Conservation (phyloP, 1,139 yeast species). For the Candida sanyaensis region DNA sequence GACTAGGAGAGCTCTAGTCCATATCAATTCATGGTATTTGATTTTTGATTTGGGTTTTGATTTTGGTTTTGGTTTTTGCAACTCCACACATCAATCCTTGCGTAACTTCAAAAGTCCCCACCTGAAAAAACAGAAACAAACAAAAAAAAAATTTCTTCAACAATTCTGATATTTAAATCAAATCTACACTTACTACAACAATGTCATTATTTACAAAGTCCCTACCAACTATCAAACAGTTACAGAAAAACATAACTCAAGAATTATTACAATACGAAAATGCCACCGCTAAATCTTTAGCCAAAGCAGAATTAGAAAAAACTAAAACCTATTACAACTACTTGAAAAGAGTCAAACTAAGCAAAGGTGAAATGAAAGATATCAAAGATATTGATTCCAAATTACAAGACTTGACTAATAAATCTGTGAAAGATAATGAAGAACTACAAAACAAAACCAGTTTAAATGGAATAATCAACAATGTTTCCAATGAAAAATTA, state of each 20-base stretch:
- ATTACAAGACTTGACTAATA: conserved; percentile 11
- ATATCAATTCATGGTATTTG: too few relatives aligned
- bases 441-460: conserved; percentile 9
- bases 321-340: conserved; percentile 10
- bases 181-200: not conserved
- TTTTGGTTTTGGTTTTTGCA: not conserved
- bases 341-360: conserved; percentile 24
- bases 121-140: too few relatives aligned
- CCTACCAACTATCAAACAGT: conserved; percentile 15
- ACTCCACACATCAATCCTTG: not conserved
- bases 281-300: conserved; percentile 44
- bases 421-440: not conserved
- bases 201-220: conserved; percentile 13
- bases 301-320: conserved; percentile 26
- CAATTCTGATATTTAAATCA: not conserved
- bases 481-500: conserved; percentile 13
- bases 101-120: not conserved
- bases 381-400: conserved; percentile 26
- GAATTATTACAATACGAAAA: conserved; percentile 50
- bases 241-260: conserved; percentile 27
- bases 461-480: conserved; percentile 10
- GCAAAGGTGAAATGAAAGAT: conserved; percentile 32
- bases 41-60: too few relatives aligned
- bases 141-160: not conserved
- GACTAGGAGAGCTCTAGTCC: too few relatives aligned